A percentile compares a stretch with the other conserved stretches of the same genome.
phyloP scores from a whole-genome alignment of 495 filamentous ascomycete species.

The Thermothielavioides terrestris region DNA sequence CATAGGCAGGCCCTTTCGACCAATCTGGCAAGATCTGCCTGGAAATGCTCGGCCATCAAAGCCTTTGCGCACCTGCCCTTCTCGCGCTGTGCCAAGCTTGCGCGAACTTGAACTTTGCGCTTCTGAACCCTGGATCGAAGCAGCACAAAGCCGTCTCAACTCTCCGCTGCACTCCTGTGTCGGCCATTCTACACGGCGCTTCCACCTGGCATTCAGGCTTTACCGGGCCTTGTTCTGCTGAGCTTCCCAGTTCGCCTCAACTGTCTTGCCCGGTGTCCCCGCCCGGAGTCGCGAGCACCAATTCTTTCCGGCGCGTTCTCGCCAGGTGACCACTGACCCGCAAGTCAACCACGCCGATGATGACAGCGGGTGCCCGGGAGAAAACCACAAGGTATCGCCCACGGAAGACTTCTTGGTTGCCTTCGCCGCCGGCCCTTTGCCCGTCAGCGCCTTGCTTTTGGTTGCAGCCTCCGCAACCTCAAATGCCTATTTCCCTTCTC shows the following conservation, averaged over 20 bases:
- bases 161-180: too few species aligned
- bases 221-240: too few species aligned
- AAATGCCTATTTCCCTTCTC: too few species aligned
- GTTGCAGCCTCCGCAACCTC: too few species aligned
- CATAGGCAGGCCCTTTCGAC: conserved; percentile 5
- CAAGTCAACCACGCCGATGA: conserved; percentile 14
- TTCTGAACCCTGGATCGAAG: not conserved
- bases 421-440: conserved; percentile 3
- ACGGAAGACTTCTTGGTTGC: not conserved
- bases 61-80: conserved; percentile 1
- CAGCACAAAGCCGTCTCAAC: not conserved
- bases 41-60: conserved; percentile 5
- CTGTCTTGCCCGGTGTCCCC: not conserved
- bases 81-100: not conserved
- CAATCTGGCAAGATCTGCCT: conserved; percentile 3
- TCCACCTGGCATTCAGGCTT: not conserved
- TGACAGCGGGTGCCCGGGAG: conserved; percentile 24
- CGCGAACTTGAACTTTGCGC: not conserved
- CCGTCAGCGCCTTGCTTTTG: too few species aligned
- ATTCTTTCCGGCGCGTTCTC: not conserved
- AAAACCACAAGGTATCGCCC: conserved; percentile 8
- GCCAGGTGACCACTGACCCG: not conserved
- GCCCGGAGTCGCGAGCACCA: too few species aligned
- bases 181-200: not conserved
- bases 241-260: not conserved